These are phyloP conservation scores for Penicillium sp. DNA, from an alignment of 2,329 filamentous ascomycete genomes.

Conservation along the genomic window DNA sequence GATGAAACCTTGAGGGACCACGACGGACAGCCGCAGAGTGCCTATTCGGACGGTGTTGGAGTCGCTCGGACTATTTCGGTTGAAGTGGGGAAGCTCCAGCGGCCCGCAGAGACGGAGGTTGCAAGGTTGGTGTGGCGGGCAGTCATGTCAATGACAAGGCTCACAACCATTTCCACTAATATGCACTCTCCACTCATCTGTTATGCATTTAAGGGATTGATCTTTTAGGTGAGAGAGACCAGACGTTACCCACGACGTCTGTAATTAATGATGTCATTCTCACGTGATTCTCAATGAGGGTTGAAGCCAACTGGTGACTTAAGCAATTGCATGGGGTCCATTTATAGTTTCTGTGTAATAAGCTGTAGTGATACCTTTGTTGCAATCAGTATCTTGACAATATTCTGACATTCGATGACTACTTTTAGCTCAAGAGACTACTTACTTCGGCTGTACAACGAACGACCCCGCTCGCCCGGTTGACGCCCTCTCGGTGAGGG, in stretches of 20 bases:
- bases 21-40: neutral
- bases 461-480: constrained; percentile 21
- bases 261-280: too few species aligned
- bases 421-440: neutral
- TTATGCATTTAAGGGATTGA: too few species aligned
- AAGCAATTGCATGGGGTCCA: too few species aligned
- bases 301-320: too few species aligned
- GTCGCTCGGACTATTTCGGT: constrained; percentile 10
- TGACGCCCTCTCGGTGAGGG: constrained; percentile 19
- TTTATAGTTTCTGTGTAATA: too few species aligned
- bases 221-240: too few species aligned
- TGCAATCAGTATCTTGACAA: neutral
- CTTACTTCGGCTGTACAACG: constrained; percentile 4
- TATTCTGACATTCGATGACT: neutral
- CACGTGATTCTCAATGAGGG: too few species aligned
- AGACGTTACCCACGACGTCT: too few species aligned
- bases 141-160: neutral
- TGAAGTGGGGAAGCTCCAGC: neutral
- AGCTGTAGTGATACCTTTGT: neutral
- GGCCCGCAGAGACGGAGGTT: neutral
- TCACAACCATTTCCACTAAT: too few species aligned
- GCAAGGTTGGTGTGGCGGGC: neutral
- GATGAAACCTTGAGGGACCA: too few species aligned
- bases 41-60: constrained; percentile 11
- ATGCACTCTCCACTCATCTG: too few species aligned